Evolutionary conservation across 192 early-diverging fungal species (phyloP).

Genomic region (Backusella sp.): DNA sequence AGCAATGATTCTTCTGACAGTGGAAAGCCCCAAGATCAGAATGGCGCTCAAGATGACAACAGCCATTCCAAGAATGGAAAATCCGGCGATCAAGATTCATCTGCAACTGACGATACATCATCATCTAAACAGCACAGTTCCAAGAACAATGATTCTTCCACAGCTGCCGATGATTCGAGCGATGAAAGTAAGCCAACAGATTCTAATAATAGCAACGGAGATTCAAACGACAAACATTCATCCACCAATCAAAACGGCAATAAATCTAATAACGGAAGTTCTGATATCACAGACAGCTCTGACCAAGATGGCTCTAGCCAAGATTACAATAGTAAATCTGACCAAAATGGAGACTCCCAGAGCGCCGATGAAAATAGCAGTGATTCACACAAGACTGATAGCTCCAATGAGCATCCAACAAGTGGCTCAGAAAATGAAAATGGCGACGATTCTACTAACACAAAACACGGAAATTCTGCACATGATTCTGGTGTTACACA

Average conservation of each 20-base stretch:
- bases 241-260: not conserved
- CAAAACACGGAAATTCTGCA: constrained; percentile 2
- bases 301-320: not conserved
- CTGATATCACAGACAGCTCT: not conserved
- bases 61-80: not conserved
- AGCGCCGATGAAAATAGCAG: not conserved
- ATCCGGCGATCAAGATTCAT: not conserved
- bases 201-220: not conserved
- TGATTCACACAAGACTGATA: not conserved
- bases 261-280: not conserved
- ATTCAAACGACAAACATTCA: not conserved
- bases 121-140: not conserved
- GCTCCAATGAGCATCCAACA: not conserved
- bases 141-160: not conserved
- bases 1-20: not conserved
- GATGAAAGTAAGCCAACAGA: not conserved
- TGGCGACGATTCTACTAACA: not conserved
- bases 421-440: not conserved
- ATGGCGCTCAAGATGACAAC: not conserved
- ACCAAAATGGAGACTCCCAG: not conserved
- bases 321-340: not conserved
- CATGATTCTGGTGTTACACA: not conserved
- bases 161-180: not conserved
- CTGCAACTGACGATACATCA: not conserved
- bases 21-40: not conserved